Percentiles rank a stretch among this genome's conserved stretches.
phyloP scores from a whole-genome alignment of 495 filamentous ascomycete species.

The Penicillium bovifimosum region DNA sequence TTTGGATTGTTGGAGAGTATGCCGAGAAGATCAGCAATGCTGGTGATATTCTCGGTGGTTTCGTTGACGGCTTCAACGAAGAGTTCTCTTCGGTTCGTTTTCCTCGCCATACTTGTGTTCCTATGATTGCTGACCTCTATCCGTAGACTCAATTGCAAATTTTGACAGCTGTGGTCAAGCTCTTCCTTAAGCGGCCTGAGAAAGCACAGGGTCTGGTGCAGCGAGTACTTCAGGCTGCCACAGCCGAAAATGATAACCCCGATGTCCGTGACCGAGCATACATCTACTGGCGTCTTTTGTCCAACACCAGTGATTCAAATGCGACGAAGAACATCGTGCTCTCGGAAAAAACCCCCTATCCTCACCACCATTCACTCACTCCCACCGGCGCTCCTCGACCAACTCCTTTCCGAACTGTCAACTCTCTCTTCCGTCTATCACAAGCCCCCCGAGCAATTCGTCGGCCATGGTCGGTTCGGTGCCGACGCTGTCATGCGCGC shows the following conservation, averaged over 20 bases:
- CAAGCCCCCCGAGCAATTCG: constrained; percentile 93
- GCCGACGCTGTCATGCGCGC: constrained; percentile 92
- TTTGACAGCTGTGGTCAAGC: constrained; percentile 90
- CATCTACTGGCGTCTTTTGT: constrained; percentile 97
- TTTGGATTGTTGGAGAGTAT: constrained; percentile 99
- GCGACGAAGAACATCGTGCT: constrained; percentile 87
- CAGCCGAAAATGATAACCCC: constrained; percentile 91
- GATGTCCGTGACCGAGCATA: constrained; percentile 96
- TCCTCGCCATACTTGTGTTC: not conserved
- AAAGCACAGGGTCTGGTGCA: constrained; percentile 89
- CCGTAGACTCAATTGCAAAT: constrained; percentile 86
- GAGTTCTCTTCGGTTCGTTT: constrained; percentile 74
- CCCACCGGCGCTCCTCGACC: constrained; percentile 74
- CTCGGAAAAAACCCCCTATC: constrained; percentile 86
- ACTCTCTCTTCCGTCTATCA: constrained; percentile 98
- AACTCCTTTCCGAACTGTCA: constrained; percentile 84
- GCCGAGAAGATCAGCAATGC: constrained; percentile 99
- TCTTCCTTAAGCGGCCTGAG: constrained; percentile 94
- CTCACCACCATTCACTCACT: constrained; percentile 87
- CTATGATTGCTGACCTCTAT: constrained; percentile 2
- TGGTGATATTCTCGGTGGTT: constrained; percentile 77
- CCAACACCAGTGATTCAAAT: constrained; percentile 71
- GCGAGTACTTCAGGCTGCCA: constrained; percentile 86
- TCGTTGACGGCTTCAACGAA: constrained; percentile 88
- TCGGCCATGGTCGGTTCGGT: constrained; percentile 89